Conservation (phyloP, 176 grass and related monocot species). For the Oryza glaberrima region DNA sequence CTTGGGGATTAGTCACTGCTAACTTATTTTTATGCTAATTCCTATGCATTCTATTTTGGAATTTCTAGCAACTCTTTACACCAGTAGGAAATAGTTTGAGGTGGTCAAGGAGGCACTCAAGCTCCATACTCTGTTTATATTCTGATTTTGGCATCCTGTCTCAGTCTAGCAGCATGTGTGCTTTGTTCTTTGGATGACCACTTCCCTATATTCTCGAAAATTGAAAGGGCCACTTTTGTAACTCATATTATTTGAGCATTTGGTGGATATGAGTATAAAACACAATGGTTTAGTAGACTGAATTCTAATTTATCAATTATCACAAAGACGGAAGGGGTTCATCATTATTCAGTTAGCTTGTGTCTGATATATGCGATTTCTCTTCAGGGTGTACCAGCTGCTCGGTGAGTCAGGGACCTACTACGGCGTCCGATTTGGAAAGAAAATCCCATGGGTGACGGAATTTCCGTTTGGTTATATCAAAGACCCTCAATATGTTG, state of each 20-base stretch:
- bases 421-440: constrained; percentile 77
- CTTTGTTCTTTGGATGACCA: background rate
- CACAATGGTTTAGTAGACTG: background rate
- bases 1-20: background rate
- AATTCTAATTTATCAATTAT: background rate
- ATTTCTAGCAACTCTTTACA: background rate
- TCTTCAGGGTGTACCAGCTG: constrained; percentile 86
- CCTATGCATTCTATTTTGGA: background rate
- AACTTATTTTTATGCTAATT: background rate
- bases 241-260: background rate
- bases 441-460: constrained; percentile 75
- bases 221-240: background rate
- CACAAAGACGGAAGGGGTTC: background rate
- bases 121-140: background rate
- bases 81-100: background rate
- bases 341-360: background rate
- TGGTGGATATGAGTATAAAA: background rate
- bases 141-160: background rate
- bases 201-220: background rate
- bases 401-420: constrained; percentile 91
- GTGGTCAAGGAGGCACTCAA: background rate
- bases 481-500: constrained; percentile 89
- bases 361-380: constrained; percentile 20
- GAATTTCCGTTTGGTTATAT: constrained; percentile 88
- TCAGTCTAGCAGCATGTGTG: background rate